Conservation (phyloP, 164 flowering plant species). For the Aristolochia contorta region DNA sequence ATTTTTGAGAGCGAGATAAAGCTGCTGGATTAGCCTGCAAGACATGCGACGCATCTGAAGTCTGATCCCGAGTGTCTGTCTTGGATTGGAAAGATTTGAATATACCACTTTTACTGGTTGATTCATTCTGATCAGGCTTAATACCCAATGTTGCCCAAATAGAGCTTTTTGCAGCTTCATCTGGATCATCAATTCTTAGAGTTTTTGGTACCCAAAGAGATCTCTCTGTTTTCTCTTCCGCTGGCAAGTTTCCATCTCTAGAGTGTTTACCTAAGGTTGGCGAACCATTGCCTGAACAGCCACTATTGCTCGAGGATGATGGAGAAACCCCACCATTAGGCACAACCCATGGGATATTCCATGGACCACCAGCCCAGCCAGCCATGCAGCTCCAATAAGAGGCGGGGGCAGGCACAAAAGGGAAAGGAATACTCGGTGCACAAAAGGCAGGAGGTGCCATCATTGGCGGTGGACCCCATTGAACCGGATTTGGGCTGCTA, state of each 20-base stretch:
- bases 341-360: conserved; percentile 16
- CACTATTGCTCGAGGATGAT: conserved; percentile 25
- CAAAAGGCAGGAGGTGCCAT: conserved; percentile 19
- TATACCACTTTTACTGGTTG: conserved; percentile 14
- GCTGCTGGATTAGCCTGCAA: conserved; percentile 47
- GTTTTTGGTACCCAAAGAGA: conserved; percentile 37
- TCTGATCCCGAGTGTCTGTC: conserved; percentile 11
- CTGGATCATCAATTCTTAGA: conserved; percentile 29
- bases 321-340: conserved; percentile 18
- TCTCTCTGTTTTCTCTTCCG: conserved; percentile 28
- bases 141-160: conserved; percentile 33
- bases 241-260: conserved; percentile 24
- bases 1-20: conserved; percentile 35
- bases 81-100: conserved; percentile 25
- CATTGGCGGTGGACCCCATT: conserved; percentile 31
- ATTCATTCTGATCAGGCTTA: conserved; percentile 21
- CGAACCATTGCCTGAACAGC: conserved; percentile 29
- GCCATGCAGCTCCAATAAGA: conserved; percentile 39
- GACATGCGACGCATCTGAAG: conserved; percentile 16
- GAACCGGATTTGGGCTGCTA: conserved; percentile 21
- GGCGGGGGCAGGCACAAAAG: conserved; percentile 28
- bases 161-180: conserved; percentile 37
- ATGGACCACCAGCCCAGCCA: conserved; percentile 23
- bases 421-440: conserved; percentile 25
- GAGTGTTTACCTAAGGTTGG: conserved; percentile 47